Evolutionary conservation across 164 flowering plant genomes (phyloP), one percentile per base, ranked within the genome.

Genomic region (Vitis cinerea): DNA sequence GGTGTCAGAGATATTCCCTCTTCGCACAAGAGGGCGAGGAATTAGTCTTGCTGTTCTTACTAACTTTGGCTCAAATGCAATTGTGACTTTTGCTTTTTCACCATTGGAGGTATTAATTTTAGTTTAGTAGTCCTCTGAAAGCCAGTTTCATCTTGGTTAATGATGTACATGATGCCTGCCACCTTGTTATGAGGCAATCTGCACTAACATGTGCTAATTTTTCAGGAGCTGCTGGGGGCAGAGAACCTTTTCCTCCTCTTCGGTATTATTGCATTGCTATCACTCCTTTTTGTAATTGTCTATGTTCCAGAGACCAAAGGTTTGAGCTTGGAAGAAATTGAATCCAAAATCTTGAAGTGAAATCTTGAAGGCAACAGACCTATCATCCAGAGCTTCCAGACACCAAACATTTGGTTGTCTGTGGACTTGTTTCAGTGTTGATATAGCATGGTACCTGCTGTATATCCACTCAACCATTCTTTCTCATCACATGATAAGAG

Each of bases 1-100:
- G 98, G 97, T 93, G 64, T 93, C 98, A 1, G 98, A 95, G 75
- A 93, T 93, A 66, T 95, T 91, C 76, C 97, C 99, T 6, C 74
- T 87, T 63, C 93, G 93, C 19, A 91, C 97, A 57, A 87, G 99
- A 78, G 98, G 98, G 44, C 85, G 85, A 72, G 98, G 98, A 31
- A 86, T 93, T 49, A 95, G 97, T 81, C 93, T 95, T 49, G 97
- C 97, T n/a, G 98, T 93, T 64, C 93, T 95, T 56, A 80, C 92
- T 1, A 95, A 95, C 80, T 95, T 95, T 54, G 98, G 91, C 13
- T 86, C 97, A 71, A 95, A 95, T 78, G 98, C 99, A 17, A 69
- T 91, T 59, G 97, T 93, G 11, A 87, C 98, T 53, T 95, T 95
- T 79, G 95, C 98, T 71, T 93, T 90, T 79, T 89, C 88, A 47